Evolutionary conservation across 2,329 filamentous ascomycete species (phyloP).

Genomic region (Blastomyces gilchristii): DNA sequence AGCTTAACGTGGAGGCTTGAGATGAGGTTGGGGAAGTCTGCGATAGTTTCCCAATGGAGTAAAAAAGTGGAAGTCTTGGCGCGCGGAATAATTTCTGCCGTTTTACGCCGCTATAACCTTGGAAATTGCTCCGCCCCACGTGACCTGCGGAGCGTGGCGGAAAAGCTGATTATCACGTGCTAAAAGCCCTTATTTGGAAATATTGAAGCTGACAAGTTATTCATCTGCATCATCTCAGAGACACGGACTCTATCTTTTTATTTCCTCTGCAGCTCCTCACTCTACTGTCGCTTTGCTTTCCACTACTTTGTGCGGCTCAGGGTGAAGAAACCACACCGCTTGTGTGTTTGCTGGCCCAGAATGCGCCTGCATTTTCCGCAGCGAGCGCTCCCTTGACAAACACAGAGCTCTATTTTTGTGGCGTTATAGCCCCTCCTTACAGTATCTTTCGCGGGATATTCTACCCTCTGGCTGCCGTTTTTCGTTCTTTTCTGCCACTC

Average conservation of each 20-base stretch:
- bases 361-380: conserved; percentile 5
- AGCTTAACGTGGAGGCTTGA: background rate
- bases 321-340: background rate
- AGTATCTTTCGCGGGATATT: background rate
- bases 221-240: background rate
- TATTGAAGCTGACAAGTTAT: background rate
- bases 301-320: background rate
- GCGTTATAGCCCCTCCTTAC: background rate
- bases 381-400: conserved; percentile 2
- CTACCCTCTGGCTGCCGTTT: background rate
- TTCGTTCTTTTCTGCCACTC: background rate
- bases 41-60: conserved; percentile 1
- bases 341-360: background rate
- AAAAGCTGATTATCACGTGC: conserved; percentile 1
- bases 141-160: conserved; percentile 7
- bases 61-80: background rate
- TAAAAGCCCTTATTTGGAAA: background rate
- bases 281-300: background rate
- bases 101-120: background rate
- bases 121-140: background rate
- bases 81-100: conserved; percentile 5
- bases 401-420: background rate
- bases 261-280: background rate
- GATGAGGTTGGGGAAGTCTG: background rate
- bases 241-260: background rate